Conservation (phyloP, 1,284 basidiomycete species). For the Coniophora puteana region DNA sequence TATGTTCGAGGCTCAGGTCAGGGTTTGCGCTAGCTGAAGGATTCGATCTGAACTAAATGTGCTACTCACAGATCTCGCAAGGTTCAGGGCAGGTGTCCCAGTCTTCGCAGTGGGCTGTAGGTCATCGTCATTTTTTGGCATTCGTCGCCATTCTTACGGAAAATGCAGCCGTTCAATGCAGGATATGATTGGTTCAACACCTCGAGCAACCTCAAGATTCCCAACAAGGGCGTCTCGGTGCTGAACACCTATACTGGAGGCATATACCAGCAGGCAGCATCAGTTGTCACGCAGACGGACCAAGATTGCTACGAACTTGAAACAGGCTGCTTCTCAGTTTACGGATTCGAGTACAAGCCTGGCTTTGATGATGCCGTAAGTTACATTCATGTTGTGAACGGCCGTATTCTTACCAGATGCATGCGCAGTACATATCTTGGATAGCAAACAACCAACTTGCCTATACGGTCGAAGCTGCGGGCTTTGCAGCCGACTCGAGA, state of each 20-base stretch:
- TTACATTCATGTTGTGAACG: neutral
- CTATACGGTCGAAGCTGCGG: conserved; percentile 66
- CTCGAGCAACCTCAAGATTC: conserved; percentile 39
- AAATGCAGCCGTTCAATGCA: conserved; percentile 41
- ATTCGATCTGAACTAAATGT: neutral
- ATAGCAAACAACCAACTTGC: conserved; percentile 49
- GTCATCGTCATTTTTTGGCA: conserved; percentile 19
- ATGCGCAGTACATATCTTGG: conserved; percentile 65
- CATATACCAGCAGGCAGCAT: conserved; percentile 59
- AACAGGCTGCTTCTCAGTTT: conserved; percentile 43
- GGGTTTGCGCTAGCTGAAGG: conserved; percentile 6
- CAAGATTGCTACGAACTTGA: conserved; percentile 46
- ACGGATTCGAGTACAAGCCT: conserved; percentile 61
- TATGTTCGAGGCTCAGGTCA: conserved; percentile 39
- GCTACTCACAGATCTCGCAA: conserved; percentile 36
- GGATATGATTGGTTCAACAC: conserved; percentile 42
- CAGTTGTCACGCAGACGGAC: conserved; percentile 46
- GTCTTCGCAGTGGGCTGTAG: conserved; percentile 63
- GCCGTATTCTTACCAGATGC: conserved; percentile 5
- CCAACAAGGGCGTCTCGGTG: conserved; percentile 41
- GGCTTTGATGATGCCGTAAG: conserved; percentile 52
- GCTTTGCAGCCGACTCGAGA: conserved; percentile 54
- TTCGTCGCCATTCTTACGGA: conserved; percentile 1
- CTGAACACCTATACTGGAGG: conserved; percentile 56
- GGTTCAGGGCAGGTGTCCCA: conserved; percentile 54